Evolutionary conservation across 2,329 filamentous ascomycete genomes (phyloP).

Genomic region (Podosphaera fusca): DNA sequence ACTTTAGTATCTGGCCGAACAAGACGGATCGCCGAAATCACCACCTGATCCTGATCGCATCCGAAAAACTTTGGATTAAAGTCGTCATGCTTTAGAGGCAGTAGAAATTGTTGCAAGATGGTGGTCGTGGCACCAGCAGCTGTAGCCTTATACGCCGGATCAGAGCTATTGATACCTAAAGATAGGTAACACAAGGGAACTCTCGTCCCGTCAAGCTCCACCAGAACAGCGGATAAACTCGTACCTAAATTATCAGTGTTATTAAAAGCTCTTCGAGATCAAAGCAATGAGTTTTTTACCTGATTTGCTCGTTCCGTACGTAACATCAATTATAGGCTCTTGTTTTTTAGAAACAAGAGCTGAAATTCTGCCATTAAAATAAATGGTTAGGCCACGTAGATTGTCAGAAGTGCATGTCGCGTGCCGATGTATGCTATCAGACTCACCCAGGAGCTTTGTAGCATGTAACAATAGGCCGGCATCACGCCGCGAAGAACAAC

Average conservation of each 20-base stretch:
- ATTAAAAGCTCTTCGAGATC: background rate
- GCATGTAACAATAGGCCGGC: too few species aligned
- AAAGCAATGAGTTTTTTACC: background rate
- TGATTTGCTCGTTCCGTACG: background rate
- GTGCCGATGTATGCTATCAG: background rate
- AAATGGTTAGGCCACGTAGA: background rate
- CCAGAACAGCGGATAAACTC: background rate
- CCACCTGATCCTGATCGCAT: background rate
- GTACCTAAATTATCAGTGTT: background rate
- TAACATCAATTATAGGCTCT: background rate
- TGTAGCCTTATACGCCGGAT: background rate
- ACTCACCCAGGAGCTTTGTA: background rate
- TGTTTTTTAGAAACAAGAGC: background rate
- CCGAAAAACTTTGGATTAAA: background rate
- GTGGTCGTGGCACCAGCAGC: background rate
- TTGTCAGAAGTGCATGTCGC: background rate
- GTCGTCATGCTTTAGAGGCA: background rate
- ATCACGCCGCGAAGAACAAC: too few species aligned
- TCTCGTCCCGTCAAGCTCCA: background rate
- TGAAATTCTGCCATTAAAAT: background rate
- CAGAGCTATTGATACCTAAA: background rate
- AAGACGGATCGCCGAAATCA: background rate
- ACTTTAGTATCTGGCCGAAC: background rate
- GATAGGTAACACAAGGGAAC: background rate
- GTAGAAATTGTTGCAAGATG: background rate